phyloP scores from a whole-genome alignment of 2,329 filamentous ascomycete genomes.

The Botrytis aclada region DNA sequence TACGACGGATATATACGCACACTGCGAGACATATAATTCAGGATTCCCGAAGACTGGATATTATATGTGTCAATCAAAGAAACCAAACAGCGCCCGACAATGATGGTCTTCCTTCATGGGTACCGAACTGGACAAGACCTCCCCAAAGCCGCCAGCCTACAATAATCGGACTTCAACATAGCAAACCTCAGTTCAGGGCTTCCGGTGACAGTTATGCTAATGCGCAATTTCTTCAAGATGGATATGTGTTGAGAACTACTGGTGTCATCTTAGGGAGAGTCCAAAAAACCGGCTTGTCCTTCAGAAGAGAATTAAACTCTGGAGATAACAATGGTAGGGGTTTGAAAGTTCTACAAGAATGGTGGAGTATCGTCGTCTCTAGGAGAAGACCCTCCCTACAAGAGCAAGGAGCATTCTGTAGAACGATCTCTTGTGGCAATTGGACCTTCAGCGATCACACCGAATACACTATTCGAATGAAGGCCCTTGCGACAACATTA shows the following conservation, averaged over 20 bases:
- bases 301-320: conserved; percentile 22
- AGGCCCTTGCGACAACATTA: conserved; percentile 24
- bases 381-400: conserved; percentile 17
- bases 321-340: conserved; percentile 23
- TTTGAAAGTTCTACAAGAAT: conserved; percentile 29
- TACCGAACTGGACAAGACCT: conserved; percentile 32
- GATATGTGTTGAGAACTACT: conserved; percentile 24
- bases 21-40: conserved; percentile 32
- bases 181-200: conserved; percentile 26
- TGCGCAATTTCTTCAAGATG: conserved; percentile 23
- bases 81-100: conserved; percentile 25
- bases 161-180: conserved; percentile 30
- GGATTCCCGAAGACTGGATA: conserved; percentile 27
- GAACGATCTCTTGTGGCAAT: conserved; percentile 30
- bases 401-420: conserved; percentile 25
- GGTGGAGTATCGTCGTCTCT: conserved; percentile 30
- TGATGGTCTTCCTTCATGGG: conserved; percentile 30
- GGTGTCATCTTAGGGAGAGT: conserved; percentile 30
- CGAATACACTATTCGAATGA: conserved; percentile 25
- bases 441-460: conserved; percentile 25
- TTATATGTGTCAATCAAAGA: conserved; percentile 33
- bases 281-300: conserved; percentile 22
- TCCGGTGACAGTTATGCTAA: conserved; percentile 24
- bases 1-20: conserved; percentile 28
- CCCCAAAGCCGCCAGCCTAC: conserved; percentile 15